These are phyloP conservation scores for Suillus weaverae DNA, from an alignment of 768 basidiomycete species.

Conservation along the genomic window DNA sequence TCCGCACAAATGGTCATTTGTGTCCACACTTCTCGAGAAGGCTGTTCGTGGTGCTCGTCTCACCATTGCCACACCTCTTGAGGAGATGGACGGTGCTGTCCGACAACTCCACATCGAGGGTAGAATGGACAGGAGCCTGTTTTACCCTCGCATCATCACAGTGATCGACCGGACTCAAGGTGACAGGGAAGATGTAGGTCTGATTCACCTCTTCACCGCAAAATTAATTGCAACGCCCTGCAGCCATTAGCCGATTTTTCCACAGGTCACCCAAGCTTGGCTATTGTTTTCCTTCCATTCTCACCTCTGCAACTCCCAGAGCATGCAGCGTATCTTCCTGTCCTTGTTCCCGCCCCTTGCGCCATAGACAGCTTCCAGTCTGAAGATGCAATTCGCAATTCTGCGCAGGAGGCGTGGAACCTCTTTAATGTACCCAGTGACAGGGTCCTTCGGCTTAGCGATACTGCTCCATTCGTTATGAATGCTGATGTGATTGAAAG, in stretches of 20 bases:
- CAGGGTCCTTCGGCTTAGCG: constrained; percentile 40
- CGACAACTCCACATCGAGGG: constrained; percentile 28
- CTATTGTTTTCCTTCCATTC: constrained; percentile 66
- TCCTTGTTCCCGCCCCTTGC: constrained; percentile 37
- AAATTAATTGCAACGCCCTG: constrained; percentile 30
- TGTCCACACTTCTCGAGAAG: constrained; percentile 59
- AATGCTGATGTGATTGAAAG: constrained; percentile 45
- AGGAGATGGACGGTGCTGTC: constrained; percentile 22
- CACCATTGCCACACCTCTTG: constrained; percentile 22
- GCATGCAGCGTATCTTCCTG: constrained; percentile 59
- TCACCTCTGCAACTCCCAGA: constrained; percentile 35
- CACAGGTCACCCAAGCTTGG: constrained; percentile 56
- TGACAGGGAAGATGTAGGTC: constrained; percentile 29
- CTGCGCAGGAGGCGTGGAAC: constrained; percentile 44
- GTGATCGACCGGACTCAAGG: constrained; percentile 38
- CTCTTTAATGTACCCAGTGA: constrained; percentile 40
- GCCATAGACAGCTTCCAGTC: constrained; percentile 25
- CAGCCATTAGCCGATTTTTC: constrained; percentile 43
- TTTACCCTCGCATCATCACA: constrained; percentile 34
- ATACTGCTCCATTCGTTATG: constrained; percentile 40
- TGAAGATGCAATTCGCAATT: constrained; percentile 23
- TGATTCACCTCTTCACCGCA: constrained; percentile 14
- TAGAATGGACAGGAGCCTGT: constrained; percentile 23
- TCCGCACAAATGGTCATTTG: constrained; percentile 59
- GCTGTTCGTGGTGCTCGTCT: constrained; percentile 40